A percentile compares a stretch with the other conserved stretches of the same genome.
These are phyloP conservation scores for Leucocoprinus leucothites DNA, from an alignment of 768 basidiomycete species.

Conservation along the genomic window DNA sequence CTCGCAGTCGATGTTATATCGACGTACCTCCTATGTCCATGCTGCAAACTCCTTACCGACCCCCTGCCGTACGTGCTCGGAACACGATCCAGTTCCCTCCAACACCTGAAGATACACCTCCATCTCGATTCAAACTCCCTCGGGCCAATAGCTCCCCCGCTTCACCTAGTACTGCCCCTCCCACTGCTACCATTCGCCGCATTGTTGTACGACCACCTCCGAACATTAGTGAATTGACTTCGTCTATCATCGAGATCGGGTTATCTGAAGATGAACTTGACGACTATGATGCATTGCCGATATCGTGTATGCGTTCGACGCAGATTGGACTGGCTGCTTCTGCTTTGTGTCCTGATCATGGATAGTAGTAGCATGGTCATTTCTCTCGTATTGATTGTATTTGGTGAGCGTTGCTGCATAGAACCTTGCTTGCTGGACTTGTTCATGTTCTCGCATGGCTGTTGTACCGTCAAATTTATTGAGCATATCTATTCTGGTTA, in stretches of 20 bases:
- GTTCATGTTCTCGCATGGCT: background rate
- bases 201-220: background rate
- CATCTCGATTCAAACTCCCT: constrained; percentile 7
- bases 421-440: background rate
- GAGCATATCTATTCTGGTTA: background rate
- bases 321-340: constrained; percentile 1
- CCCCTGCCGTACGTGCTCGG: background rate
- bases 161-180: background rate
- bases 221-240: background rate
- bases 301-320: constrained; percentile 9
- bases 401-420: no score
- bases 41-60: background rate
- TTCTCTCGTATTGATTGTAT: background rate
- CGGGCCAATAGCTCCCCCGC: background rate
- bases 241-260: constrained; percentile 4
- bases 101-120: constrained; percentile 13
- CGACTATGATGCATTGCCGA: constrained; percentile 1
- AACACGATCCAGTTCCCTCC: background rate
- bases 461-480: background rate
- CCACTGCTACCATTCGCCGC: background rate
- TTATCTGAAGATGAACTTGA: constrained; percentile 8
- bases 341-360: background rate
- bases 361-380: background rate
- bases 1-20: constrained; percentile 1
- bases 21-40: background rate